Conservation (phyloP, 352 stramenopile genomes). For the Phytophthora melonis region DNA sequence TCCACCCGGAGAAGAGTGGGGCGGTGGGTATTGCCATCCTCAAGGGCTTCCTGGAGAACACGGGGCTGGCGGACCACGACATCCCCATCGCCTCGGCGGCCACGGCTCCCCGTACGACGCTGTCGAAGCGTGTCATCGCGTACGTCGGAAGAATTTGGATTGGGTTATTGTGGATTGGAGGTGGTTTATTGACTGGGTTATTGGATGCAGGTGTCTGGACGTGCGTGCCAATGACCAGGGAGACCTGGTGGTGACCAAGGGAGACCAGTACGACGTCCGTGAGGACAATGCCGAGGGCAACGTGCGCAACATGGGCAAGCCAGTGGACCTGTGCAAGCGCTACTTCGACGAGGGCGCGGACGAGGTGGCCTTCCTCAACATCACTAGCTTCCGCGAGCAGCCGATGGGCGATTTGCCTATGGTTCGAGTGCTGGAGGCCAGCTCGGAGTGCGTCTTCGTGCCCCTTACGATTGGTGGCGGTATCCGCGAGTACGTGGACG, state of each 20-base stretch:
- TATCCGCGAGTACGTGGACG: slow-evolving; percentile 97
- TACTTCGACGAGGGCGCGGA: slow-evolving; percentile 98
- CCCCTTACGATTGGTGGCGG: slow-evolving; percentile 98
- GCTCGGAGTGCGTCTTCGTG: slow-evolving; percentile 97
- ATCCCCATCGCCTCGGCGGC: slow-evolving; percentile 40
- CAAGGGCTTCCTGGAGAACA: slow-evolving; percentile 93
- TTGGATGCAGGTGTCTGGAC: slow-evolving; percentile 90
- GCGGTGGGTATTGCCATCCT: slow-evolving; percentile 92
- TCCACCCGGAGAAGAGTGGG: slow-evolving; percentile 99
- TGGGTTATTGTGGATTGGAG: slow-evolving; percentile 7
- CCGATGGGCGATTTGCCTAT: slow-evolving; percentile 98
- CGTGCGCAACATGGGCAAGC: slow-evolving; percentile 98
- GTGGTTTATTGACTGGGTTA: background rate
- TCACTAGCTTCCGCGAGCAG: slow-evolving; percentile 98
- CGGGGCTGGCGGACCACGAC: slow-evolving; percentile 59
- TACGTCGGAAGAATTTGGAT: slow-evolving; percentile 34
- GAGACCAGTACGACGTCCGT: slow-evolving; percentile 98
- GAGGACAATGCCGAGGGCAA: slow-evolving; percentile 88
- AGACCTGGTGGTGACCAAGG: slow-evolving; percentile 99
- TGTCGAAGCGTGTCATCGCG: slow-evolving; percentile 97
- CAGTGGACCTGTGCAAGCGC: slow-evolving; percentile 93
- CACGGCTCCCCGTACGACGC: slow-evolving; percentile 59
- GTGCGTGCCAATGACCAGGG: slow-evolving; percentile 96
- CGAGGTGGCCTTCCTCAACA: slow-evolving; percentile 99
- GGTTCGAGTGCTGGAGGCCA: slow-evolving; percentile 95